These are phyloP conservation scores for Colletotrichum sp. DNA, from an alignment of 2,329 filamentous ascomycete species.

Conservation along the genomic window DNA sequence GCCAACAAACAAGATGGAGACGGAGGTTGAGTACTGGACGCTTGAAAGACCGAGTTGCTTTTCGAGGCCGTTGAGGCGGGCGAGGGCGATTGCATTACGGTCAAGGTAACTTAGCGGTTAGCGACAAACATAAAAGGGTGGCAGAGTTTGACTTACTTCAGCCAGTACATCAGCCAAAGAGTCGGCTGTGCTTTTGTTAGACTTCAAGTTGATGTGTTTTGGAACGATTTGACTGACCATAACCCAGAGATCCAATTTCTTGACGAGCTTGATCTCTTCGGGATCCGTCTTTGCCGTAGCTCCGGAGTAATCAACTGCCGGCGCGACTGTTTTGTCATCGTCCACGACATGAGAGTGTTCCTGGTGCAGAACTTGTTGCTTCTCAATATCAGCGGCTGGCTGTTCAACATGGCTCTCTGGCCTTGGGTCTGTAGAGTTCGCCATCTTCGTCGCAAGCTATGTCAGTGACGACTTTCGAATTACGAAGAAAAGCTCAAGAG, in stretches of 20 bases:
- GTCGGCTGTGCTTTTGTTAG: conserved; percentile 29
- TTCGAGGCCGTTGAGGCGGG: conserved; percentile 32
- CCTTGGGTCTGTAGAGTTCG: neutral
- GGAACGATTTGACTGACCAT: conserved; percentile 37
- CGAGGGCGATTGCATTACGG: conserved; percentile 27
- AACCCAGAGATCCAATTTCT: conserved; percentile 42
- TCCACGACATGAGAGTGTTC: conserved; percentile 10
- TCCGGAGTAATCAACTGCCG: conserved; percentile 38
- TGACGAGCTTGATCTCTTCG: conserved; percentile 41
- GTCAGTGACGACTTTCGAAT: neutral
- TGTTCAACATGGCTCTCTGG: neutral
- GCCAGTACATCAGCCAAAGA: conserved; percentile 38
- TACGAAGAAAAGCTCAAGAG: neutral
- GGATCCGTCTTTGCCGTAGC: conserved; percentile 43
- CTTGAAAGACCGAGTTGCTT: conserved; percentile 24
- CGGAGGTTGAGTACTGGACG: conserved; percentile 39
- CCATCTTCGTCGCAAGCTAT: neutral
- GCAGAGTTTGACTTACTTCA: conserved; percentile 13
- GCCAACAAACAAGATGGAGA: conserved; percentile 39
- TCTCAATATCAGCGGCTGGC: neutral
- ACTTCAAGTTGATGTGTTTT: accelerated
- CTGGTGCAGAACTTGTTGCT: conserved; percentile 9
- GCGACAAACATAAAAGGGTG: neutral
- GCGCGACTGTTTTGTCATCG: neutral
- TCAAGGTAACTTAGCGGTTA: conserved; percentile 19